Conservation (phyloP, 148 eudicot genomes). For the Polygonum maritimum region DNA sequence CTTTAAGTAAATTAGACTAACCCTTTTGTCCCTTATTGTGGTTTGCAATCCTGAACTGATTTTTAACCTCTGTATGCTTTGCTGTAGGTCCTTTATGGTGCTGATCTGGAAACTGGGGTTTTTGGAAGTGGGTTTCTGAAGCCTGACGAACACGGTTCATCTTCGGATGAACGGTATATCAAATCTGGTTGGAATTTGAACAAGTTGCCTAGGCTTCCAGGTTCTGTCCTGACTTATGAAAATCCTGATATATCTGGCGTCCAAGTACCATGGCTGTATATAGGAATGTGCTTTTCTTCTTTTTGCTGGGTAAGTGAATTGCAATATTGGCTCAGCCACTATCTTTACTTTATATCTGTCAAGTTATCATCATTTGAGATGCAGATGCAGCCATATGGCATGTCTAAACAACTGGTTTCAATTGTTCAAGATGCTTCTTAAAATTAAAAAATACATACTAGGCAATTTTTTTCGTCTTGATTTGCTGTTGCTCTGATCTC, state of each 20-base stretch:
- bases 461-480: background rate
- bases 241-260: slow-evolving; percentile 96
- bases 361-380: background rate
- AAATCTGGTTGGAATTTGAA: slow-evolving; percentile 96
- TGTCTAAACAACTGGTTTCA: background rate
- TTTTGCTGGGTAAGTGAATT: slow-evolving; percentile 92
- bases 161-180: slow-evolving; percentile 50
- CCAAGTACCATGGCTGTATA: slow-evolving; percentile 92
- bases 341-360: background rate
- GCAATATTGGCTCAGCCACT: background rate
- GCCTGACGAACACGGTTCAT: slow-evolving; percentile 28
- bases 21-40: background rate
- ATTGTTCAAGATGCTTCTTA: background rate
- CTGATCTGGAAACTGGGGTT: slow-evolving; percentile 91
- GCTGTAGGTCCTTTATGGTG: slow-evolving; percentile 90
- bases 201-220: slow-evolving; percentile 92
- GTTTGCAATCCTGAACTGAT: background rate
- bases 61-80: slow-evolving; percentile 2
- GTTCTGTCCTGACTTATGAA: slow-evolving; percentile 88
- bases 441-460: background rate
- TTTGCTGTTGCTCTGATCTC: background rate
- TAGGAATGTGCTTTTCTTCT: slow-evolving; percentile 99
- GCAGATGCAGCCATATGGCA: background rate
- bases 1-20: background rate
- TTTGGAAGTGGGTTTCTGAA: slow-evolving; percentile 99